Percentiles rank a stretch among this genome's conserved stretches.
Conservation (phyloP, 331 rosid genomes). For the Quercus lobata region DNA sequence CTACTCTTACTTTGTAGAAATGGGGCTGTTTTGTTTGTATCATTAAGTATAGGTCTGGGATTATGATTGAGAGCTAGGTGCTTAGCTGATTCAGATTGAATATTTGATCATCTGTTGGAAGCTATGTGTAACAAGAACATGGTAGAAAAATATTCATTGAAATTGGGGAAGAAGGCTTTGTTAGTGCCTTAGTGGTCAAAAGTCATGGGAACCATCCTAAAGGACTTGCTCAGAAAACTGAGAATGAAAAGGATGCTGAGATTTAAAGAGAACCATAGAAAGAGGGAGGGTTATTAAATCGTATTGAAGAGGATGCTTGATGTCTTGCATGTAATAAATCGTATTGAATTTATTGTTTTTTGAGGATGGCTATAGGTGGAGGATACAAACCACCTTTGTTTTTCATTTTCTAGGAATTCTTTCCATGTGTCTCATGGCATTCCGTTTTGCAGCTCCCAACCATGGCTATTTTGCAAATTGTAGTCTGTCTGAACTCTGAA, state of each 20-base stretch:
- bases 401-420: background rate
- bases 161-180: background rate
- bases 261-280: background rate
- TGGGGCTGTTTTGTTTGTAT: background rate
- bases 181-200: background rate
- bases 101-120: background rate
- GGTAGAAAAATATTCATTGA: background rate
- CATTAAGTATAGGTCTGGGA: background rate
- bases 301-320: background rate
- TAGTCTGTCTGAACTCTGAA: background rate
- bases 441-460: background rate
- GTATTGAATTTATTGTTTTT: background rate
- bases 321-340: background rate
- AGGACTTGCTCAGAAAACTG: background rate
- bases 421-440: background rate
- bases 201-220: background rate
- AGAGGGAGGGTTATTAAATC: background rate
- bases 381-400: background rate
- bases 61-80: background rate
- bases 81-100: background rate
- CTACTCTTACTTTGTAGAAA: no score
- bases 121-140: background rate
- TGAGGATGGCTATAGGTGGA: background rate
- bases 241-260: background rate
- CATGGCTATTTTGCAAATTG: background rate